Percentiles rank a stretch among this genome's conserved stretches.
These are phyloP conservation scores for Myrica gale DNA, from an alignment of 306 rosid species.

Conservation along the genomic window DNA sequence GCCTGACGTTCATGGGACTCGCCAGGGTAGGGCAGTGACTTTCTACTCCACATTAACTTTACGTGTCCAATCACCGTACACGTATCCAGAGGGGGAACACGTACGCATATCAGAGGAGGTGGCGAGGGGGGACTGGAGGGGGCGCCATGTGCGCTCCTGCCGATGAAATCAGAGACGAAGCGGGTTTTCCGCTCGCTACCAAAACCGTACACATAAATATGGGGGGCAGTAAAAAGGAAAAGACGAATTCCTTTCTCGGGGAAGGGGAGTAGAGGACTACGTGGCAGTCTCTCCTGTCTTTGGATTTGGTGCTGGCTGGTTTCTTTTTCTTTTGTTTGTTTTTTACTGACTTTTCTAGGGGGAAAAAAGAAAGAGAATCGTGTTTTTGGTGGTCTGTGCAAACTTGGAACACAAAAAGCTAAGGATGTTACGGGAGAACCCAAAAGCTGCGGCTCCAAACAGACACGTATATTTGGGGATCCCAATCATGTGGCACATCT, in stretches of 20 bases:
- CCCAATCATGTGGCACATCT: slow-evolving; percentile 50
- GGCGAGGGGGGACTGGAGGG: background rate
- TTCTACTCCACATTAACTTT: background rate
- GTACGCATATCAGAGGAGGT: slow-evolving; percentile 26
- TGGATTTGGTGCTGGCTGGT: background rate
- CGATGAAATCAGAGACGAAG: slow-evolving; percentile 11
- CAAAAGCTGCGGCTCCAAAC: slow-evolving; percentile 32
- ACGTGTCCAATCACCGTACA: slow-evolving; percentile 39
- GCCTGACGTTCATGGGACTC: background rate
- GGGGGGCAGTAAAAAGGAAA: background rate
- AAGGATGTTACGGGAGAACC: slow-evolving; percentile 27
- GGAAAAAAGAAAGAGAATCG: background rate
- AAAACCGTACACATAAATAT: slow-evolving; percentile 24
- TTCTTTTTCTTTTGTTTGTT: background rate
- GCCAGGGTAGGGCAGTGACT: background rate
- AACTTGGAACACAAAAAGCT: background rate
- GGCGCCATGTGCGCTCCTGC: slow-evolving; percentile 55
- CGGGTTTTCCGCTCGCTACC: slow-evolving; percentile 23
- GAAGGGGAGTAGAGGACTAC: slow-evolving; percentile 6
- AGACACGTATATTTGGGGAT: slow-evolving; percentile 38
- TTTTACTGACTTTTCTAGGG: too few species aligned
- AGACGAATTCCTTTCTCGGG: slow-evolving; percentile 18
- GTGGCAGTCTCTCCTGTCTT: slow-evolving; percentile 17
- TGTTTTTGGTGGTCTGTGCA: background rate
- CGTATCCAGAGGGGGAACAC: slow-evolving; percentile 44